Percentiles rank a stretch among this genome's conserved stretches.
phyloP scores from a whole-genome alignment of 768 basidiomycete species.

The Austroboletus festivus region DNA sequence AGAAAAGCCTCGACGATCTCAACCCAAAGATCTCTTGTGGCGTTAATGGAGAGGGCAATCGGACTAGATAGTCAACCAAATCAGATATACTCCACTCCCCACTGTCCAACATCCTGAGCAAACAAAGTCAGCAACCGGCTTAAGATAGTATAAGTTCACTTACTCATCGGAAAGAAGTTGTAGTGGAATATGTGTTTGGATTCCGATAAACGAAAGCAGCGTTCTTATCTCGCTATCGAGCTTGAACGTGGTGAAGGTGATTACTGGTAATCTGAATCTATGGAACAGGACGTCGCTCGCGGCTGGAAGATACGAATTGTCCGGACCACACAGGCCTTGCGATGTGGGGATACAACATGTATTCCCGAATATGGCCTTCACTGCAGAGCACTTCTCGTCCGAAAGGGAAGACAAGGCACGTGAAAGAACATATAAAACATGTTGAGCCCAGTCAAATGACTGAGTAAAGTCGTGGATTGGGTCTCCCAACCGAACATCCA shows the following conservation, averaged over 20 bases:
- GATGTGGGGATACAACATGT: neutral
- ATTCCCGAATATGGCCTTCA: neutral
- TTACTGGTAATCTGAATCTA: neutral
- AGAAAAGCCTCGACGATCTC: neutral
- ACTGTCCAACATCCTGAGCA: neutral
- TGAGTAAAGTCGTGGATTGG: conserved; percentile 54
- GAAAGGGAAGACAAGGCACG: conserved; percentile 65
- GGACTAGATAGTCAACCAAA: neutral
- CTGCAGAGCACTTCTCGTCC: conserved; percentile 10
- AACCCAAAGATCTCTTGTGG: neutral
- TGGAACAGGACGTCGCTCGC: neutral
- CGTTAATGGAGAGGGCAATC: no score
- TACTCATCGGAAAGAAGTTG: neutral
- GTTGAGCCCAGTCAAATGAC: conserved; percentile 75
- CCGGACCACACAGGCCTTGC: neutral
- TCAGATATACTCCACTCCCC: neutral
- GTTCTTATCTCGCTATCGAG: neutral
- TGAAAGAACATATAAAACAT: conserved; percentile 57
- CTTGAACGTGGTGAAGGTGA: neutral
- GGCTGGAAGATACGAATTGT: neutral
- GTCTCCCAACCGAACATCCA: conserved; percentile 37
- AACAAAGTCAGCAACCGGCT: neutral
- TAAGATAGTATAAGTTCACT: neutral
- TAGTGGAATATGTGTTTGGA: neutral
- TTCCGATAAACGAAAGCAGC: neutral